Evolutionary conservation across 1,284 basidiomycete genomes (phyloP).

Genomic region (Malassezia cuniculi): DNA sequence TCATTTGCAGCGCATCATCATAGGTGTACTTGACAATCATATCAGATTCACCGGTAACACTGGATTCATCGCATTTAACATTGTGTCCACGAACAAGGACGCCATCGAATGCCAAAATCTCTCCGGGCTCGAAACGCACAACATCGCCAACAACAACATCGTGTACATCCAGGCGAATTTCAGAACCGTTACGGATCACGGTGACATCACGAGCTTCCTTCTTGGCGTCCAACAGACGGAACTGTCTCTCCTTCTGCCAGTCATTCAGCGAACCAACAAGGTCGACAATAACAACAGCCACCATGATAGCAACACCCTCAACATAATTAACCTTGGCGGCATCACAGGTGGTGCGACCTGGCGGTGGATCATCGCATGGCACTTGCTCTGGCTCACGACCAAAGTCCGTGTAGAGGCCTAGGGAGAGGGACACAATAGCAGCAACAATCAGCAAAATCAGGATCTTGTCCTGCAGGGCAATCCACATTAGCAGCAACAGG

Average conservation of each 20-base stretch:
- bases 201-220: slow-evolving; percentile 90
- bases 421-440: slow-evolving; percentile 78
- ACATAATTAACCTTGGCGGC: slow-evolving; percentile 67
- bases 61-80: slow-evolving; percentile 89
- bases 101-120: slow-evolving; percentile 88
- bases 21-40: slow-evolving; percentile 79
- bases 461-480: slow-evolving; percentile 88
- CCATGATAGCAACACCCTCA: slow-evolving; percentile 90
- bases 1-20: slow-evolving; percentile 59
- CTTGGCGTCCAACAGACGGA: slow-evolving; percentile 79
- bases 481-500: slow-evolving; percentile 76
- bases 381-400: slow-evolving; percentile 56
- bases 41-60: slow-evolving; percentile 89
- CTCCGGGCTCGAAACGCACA: slow-evolving; percentile 80
- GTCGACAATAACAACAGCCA: slow-evolving; percentile 57
- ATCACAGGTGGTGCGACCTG: slow-evolving; percentile 20
- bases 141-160: slow-evolving; percentile 89
- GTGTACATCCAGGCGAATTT: slow-evolving; percentile 65
- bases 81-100: slow-evolving; percentile 84
- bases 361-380: slow-evolving; percentile 46
- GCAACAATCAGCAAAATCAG: slow-evolving; percentile 77
- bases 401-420: slow-evolving; percentile 86
- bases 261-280: slow-evolving; percentile 72
- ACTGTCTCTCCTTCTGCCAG: slow-evolving; percentile 95
- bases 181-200: slow-evolving; percentile 69